Conservation (phyloP, 345 rosid species). For the Zanthoxylum bungeanum region DNA sequence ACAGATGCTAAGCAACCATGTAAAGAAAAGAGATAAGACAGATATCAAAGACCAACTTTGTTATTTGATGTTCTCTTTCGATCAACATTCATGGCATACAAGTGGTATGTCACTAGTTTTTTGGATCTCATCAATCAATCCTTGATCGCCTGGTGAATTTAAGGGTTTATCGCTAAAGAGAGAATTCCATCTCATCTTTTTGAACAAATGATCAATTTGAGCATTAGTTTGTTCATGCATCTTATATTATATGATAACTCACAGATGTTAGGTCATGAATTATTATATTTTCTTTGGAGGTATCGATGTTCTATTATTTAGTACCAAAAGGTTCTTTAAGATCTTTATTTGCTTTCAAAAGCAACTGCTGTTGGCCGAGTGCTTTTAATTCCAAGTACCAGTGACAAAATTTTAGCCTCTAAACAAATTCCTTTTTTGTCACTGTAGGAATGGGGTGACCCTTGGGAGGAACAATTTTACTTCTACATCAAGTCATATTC, state of each 20-base stretch:
- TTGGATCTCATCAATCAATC: neutral
- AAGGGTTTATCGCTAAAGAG: neutral
- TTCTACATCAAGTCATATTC: slow-evolving; percentile 88
- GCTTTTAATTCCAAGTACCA: neutral
- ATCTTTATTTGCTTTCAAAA: neutral
- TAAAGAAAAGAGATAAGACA: neutral
- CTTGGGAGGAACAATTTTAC: slow-evolving; percentile 78
- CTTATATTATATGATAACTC: neutral
- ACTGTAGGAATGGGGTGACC: slow-evolving; percentile 97
- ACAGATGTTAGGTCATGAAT: neutral
- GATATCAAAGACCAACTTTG: neutral
- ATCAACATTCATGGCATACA: neutral
- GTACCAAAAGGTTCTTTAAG: neutral
- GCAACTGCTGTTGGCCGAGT: neutral
- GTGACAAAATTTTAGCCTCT: neutral
- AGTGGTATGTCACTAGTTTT: neutral
- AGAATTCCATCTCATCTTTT: neutral
- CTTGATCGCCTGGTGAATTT: neutral
- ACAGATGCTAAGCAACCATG: neutral
- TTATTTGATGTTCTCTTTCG: neutral
- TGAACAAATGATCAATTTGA: neutral
- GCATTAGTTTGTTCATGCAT: neutral
- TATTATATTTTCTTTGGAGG: neutral
- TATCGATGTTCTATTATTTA: neutral
- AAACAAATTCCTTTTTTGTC: slow-evolving; percentile 7